Evolutionary conservation across 139 green algal species (phyloP).

Genomic region (Chlorella ohadii): DNA sequence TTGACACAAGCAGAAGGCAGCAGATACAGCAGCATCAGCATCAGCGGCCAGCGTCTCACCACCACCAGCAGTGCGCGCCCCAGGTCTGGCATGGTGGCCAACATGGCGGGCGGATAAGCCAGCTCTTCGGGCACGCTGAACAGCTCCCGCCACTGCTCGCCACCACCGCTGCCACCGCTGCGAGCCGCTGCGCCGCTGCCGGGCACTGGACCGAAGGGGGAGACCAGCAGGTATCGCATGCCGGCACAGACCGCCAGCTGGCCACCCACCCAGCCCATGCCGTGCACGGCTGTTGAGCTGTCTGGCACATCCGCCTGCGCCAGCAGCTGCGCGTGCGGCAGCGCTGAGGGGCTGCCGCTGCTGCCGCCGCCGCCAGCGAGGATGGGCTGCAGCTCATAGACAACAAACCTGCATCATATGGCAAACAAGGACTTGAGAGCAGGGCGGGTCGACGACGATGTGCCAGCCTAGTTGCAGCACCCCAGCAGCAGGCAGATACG

Average conservation of each 20-base stretch:
- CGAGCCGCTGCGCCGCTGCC: no score
- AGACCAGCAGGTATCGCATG: conserved; percentile 53
- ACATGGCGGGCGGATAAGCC: conserved; percentile 26
- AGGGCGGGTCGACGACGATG: no score
- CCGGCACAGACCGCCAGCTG: conserved; percentile 43
- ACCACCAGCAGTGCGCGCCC: conserved; percentile 20
- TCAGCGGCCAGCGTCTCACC: background rate
- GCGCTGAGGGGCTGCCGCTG: background rate
- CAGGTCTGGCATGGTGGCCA: conserved; percentile 8
- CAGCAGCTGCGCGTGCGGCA: conserved; percentile 21
- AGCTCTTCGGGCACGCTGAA: conserved; percentile 49
- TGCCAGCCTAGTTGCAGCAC: no score
- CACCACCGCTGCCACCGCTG: background rate
- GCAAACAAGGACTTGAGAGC: no score
- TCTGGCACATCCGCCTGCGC: conserved; percentile 45
- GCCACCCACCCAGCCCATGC: conserved; percentile 49
- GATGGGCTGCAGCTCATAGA: conserved; percentile 40
- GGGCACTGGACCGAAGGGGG: conserved; percentile 6
- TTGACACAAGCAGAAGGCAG: no score
- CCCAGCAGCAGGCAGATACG: no score
- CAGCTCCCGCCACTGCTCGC: conserved; percentile 37
- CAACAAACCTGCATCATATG: conserved; percentile 23
- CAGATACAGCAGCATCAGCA: background rate
- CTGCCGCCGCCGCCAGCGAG: background rate
- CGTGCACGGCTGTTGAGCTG: conserved; percentile 9